Conservation (phyloP, 305 asterid genomes). For the Rubia occidens region DNA sequence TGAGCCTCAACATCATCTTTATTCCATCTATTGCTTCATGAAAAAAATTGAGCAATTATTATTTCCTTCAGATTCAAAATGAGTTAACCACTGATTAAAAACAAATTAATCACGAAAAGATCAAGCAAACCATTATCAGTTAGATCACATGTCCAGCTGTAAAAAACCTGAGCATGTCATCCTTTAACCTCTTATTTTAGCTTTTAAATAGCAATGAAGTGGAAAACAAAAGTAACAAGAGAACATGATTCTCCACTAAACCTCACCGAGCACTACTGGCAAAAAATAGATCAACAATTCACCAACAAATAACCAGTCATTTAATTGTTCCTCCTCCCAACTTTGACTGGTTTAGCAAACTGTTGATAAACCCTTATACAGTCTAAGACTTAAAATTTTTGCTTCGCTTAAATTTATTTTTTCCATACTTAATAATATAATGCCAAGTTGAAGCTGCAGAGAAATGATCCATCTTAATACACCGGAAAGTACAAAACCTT, state of each 20-base stretch:
- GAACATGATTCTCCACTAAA: neutral
- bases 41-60: neutral
- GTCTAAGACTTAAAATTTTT: neutral
- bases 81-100: neutral
- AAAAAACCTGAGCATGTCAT: neutral
- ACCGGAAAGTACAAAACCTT: neutral
- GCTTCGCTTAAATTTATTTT: neutral
- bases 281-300: neutral
- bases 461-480: neutral
- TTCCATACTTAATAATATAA: neutral
- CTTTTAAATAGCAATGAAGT: neutral
- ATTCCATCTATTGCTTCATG: neutral
- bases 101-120: neutral
- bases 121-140: too few relatives aligned
- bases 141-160: neutral
- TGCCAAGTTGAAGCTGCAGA: neutral
- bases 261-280: neutral
- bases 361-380: neutral
- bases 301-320: neutral
- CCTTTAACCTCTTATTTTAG: neutral
- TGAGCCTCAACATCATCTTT: neutral
- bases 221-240: neutral
- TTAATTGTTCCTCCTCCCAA: neutral
- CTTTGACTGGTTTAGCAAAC: neutral
- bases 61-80: neutral